phyloP scores from a whole-genome alignment of 2,329 filamentous ascomycete species.

The Tolypocladium sp. region DNA sequence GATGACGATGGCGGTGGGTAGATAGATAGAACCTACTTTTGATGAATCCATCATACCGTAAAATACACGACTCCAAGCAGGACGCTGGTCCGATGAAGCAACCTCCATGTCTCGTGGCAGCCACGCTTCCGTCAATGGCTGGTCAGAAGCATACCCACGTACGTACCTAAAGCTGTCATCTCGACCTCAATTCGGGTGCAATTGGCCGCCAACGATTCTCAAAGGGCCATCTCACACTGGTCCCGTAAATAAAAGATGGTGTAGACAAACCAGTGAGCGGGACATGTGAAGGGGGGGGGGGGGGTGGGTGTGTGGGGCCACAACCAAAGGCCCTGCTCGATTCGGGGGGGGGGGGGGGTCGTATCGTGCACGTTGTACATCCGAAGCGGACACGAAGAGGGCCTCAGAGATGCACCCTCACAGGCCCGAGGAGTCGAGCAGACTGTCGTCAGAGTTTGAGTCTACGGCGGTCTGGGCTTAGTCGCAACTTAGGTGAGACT shows the following conservation, averaged over 20 bases:
- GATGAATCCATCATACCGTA: background rate
- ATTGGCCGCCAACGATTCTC: background rate
- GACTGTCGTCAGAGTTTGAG: background rate
- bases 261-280: background rate
- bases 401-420: too few relatives aligned
- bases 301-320: background rate
- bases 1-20: background rate
- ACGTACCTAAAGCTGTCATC: background rate
- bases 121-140: background rate
- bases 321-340: background rate
- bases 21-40: background rate
- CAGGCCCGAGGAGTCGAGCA: background rate
- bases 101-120: background rate
- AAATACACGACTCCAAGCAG: too few relatives aligned
- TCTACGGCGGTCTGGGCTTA: background rate
- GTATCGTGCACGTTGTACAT: too few relatives aligned
- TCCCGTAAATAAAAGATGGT: background rate
- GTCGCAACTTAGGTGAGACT: background rate
- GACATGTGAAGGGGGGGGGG: background rate
- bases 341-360: too few relatives aligned
- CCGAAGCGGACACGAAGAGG: background rate
- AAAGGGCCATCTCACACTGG: too few relatives aligned
- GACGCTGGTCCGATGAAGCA: background rate
- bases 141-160: background rate
- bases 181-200: background rate